Evolutionary conservation across 352 stramenopile species (phyloP).

Genomic region (Phytophthora sp.): DNA sequence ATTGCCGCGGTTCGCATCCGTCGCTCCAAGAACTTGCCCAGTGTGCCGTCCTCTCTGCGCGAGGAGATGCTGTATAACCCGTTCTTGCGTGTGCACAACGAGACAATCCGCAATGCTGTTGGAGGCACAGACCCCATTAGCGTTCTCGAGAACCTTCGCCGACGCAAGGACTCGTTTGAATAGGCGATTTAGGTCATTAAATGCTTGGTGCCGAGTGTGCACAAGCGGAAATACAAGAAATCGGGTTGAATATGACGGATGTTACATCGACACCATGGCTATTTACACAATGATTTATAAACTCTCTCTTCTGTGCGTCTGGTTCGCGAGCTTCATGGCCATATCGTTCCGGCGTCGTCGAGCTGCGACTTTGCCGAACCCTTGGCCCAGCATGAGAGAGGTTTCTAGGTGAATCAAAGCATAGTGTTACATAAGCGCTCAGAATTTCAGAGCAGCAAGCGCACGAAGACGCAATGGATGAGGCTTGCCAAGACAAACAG

Average conservation of each 20-base stretch:
- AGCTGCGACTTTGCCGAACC: not conserved
- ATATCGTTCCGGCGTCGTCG: not conserved
- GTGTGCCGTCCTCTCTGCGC: constrained; percentile 89
- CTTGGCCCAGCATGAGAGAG: not conserved
- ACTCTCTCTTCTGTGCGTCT: not conserved
- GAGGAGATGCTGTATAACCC: constrained; percentile 91
- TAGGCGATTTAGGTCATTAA: constrained; percentile 14
- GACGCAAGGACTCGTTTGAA: constrained; percentile 79
- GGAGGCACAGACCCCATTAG: constrained; percentile 79
- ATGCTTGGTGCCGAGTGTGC: not conserved
- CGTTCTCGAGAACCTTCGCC: constrained; percentile 81
- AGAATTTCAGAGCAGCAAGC: constrained; percentile 33
- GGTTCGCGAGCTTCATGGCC: not conserved
- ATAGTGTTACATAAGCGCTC: constrained; percentile 17
- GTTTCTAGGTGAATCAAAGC: constrained; percentile 9
- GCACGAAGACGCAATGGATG: constrained; percentile 38
- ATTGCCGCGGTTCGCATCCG: constrained; percentile 81
- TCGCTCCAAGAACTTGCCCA: constrained; percentile 87
- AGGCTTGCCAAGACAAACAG: constrained; percentile 34
- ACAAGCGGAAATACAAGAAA: not conserved
- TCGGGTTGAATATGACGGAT: not conserved
- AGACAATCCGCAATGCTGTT: constrained; percentile 83
- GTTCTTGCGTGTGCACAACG: constrained; percentile 85
- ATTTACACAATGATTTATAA: constrained; percentile 5
- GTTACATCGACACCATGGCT: not conserved